Percentiles rank a stretch among this genome's conserved stretches.
phyloP scores from a whole-genome alignment of 148 eudicot species.

The Amaranthus hypochondriacus region DNA sequence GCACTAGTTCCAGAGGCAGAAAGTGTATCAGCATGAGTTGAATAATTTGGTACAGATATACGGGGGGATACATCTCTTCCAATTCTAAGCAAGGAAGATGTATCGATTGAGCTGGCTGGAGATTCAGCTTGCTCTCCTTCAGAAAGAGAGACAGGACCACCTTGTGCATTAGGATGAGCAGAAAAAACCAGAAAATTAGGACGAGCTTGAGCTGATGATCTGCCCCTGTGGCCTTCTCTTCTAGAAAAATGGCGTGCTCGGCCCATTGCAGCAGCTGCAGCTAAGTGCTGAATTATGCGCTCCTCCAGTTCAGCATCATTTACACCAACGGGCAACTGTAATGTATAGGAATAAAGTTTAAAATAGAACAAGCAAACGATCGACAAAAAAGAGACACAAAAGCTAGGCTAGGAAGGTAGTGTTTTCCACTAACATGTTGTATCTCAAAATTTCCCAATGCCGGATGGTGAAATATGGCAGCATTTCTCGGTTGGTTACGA shows the following conservation, averaged over 20 bases:
- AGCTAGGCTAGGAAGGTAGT: not conserved
- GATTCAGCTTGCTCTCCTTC: constrained; percentile 41
- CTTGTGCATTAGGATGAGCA: constrained; percentile 45
- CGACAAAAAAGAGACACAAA: not conserved
- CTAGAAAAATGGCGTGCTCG: constrained; percentile 76
- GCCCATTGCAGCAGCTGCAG: constrained; percentile 98
- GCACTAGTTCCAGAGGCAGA: constrained; percentile 50
- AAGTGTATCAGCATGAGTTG: constrained; percentile 41
- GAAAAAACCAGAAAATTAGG: constrained; percentile 79
- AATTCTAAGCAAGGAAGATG: constrained; percentile 38
- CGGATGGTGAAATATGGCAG: constrained; percentile 88
- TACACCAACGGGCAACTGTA: constrained; percentile 70
- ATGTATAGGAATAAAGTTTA: constrained; percentile 8
- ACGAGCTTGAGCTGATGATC: constrained; percentile 80
- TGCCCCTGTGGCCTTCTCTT: constrained; percentile 78
- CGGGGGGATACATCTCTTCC: constrained; percentile 51
- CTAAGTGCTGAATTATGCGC: constrained; percentile 92
- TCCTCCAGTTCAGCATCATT: constrained; percentile 95
- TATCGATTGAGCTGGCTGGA: constrained; percentile 35
- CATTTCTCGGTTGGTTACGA: constrained; percentile 59
- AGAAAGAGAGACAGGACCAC: constrained; percentile 41
- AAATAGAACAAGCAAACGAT: not conserved
- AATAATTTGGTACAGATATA: constrained; percentile 30
- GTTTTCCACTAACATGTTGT: constrained; percentile 53
- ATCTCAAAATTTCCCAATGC: constrained; percentile 81